Evolutionary conservation across 164 flowering plant genomes (phyloP), one percentile per base, ranked within the genome.

Genomic region (Berberis thunbergii): DNA sequence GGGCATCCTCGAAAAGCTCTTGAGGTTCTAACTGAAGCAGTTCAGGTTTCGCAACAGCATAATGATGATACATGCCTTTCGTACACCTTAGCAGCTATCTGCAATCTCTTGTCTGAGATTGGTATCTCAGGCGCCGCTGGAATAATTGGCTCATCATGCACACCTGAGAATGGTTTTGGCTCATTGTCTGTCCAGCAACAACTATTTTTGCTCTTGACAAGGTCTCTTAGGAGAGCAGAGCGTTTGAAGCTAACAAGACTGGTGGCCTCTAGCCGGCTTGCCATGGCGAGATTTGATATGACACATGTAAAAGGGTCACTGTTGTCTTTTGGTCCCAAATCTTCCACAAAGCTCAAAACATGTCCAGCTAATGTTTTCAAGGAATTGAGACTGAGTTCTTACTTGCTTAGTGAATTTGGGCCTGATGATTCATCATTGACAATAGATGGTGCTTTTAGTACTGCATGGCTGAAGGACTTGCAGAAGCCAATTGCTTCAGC

Each of bases 321-420:
- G 72, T 73, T 89, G 4, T 88, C 88, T 48, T 94, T 94, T 83
- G 99, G 99, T 73, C 99, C 99, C 54, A 94, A 91, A 70, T 84
- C 88, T 69, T 81, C 93, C 63, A 76, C 78, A 72, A 82, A 78
- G 77, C 93, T 87, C 59, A 79, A 65, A 75, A 91, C 97, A 49
- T 82, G 76, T 62, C 96, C 99, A 40, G 68, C 81, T 61, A 78
- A 75, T 79, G 96, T 91, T 69, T 79, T 85, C 76, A 89, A 91
- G 99, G 96, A 89, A 73, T 67, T 91, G 50, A 80, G 97, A 69
- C 65, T 82, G 61, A 80, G 96, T 75, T 84, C 88, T 65, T 88
- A 75, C 68, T 75, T 94, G 70, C 83, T 94, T 55, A 81, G 79
- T 74, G 95, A 91, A 41, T 87, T 79, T 69, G 74, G 78, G 10